Evolutionary conservation across 2,329 filamentous ascomycete genomes (phyloP).

Genomic region (Fusarium anthophilum): DNA sequence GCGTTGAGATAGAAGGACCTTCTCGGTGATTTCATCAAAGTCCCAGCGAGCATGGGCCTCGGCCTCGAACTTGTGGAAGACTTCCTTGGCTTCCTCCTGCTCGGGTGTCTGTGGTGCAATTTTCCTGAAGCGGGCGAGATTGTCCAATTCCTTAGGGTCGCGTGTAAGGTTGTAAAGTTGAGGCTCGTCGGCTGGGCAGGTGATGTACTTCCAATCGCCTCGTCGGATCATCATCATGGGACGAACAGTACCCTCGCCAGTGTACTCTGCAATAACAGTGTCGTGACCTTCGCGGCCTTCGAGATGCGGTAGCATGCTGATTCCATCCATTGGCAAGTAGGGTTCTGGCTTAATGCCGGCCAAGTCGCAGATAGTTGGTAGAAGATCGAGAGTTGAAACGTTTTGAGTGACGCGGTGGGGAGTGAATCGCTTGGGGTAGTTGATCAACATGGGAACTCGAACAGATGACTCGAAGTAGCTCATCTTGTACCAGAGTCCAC

Average conservation of each 20-base stretch:
- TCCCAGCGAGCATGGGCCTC: slow-evolving; percentile 85
- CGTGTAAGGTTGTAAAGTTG: slow-evolving; percentile 82
- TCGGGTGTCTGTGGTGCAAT: slow-evolving; percentile 51
- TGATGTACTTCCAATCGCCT: slow-evolving; percentile 90
- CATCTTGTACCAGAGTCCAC: slow-evolving; percentile 97
- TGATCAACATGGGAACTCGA: slow-evolving; percentile 86
- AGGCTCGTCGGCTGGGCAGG: slow-evolving; percentile 82
- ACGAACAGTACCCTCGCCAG: slow-evolving; percentile 88
- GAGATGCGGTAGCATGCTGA: slow-evolving; percentile 82
- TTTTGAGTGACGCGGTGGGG: slow-evolving; percentile 83
- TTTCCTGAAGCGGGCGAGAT: slow-evolving; percentile 67
- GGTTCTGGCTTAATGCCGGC: slow-evolving; percentile 75
- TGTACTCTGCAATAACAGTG: slow-evolving; percentile 94
- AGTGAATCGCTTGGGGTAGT: slow-evolving; percentile 78
- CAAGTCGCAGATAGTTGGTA: slow-evolving; percentile 88
- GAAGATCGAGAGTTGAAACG: slow-evolving; percentile 89
- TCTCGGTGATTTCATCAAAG: slow-evolving; percentile 77
- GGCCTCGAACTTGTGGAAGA: slow-evolving; percentile 73
- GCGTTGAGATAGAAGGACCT: slow-evolving; percentile 81
- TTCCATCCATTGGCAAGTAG: slow-evolving; percentile 84
- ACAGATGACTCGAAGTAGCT: slow-evolving; percentile 93
- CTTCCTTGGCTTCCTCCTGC: slow-evolving; percentile 57
- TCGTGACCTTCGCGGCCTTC: slow-evolving; percentile 74
- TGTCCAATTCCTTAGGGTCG: slow-evolving; percentile 81
- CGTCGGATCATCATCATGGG: slow-evolving; percentile 95